Conservation (phyloP, 2,329 filamentous ascomycete species). For the Fusarium foetens region DNA sequence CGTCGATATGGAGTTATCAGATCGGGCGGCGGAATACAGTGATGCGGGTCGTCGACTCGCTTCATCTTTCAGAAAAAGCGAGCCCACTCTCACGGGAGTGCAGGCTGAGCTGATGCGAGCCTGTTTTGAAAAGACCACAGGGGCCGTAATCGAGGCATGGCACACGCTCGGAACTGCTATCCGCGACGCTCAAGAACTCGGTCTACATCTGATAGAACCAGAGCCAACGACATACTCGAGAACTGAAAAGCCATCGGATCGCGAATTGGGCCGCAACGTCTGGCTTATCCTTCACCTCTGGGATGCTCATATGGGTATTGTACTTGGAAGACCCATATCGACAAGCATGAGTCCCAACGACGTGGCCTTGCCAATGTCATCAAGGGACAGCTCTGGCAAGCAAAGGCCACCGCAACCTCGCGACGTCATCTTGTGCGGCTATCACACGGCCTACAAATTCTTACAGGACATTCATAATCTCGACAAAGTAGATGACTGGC, state of each 20-base stretch:
- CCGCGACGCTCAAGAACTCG: background rate
- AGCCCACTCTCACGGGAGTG: background rate
- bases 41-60: background rate
- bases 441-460: background rate
- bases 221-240: background rate
- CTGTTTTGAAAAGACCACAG: background rate
- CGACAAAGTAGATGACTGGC: background rate
- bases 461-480: background rate
- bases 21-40: background rate
- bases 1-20: background rate
- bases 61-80: background rate
- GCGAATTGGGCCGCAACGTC: background rate
- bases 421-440: background rate
- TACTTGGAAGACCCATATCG: background rate
- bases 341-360: background rate
- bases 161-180: background rate
- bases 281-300: background rate
- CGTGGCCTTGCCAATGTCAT: background rate
- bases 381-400: background rate
- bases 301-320: background rate
- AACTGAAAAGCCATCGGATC: background rate
- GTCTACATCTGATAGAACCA: background rate
- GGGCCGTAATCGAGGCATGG: background rate
- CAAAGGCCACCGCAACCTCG: background rate
- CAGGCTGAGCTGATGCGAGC: background rate